Conservation (phyloP, 768 basidiomycete genomes). For the Sarcomyxa edulis region DNA sequence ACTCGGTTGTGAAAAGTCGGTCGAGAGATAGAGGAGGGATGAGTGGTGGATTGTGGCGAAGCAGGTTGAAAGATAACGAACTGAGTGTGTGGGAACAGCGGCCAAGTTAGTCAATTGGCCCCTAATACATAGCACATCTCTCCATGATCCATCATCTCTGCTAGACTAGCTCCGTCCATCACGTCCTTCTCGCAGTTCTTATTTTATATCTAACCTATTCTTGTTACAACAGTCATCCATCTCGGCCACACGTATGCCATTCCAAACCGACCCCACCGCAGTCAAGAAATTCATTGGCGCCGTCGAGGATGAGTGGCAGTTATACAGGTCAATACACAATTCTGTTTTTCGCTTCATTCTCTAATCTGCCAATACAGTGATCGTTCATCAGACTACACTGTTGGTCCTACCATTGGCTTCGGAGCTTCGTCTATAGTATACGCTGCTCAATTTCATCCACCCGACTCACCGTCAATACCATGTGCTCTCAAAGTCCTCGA, state of each 20-base stretch:
- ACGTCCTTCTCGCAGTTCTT: no score
- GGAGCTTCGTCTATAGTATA: constrained; percentile 93
- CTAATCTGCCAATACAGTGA: constrained; percentile 40
- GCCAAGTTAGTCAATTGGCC: no score
- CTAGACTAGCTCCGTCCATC: no score
- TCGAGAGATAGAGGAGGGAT: no score
- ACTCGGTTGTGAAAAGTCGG: constrained; percentile 1
- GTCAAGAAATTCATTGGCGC: constrained; percentile 60
- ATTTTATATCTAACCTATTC: no score
- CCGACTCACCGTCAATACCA: constrained; percentile 31
- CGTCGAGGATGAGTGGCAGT: constrained; percentile 78
- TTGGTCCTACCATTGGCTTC: constrained; percentile 79
- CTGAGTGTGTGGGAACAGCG: no score
- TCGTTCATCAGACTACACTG: constrained; percentile 62
- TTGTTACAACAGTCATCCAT: no score
- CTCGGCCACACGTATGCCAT: neutral
- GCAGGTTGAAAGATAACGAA: no score
- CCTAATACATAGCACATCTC: no score
- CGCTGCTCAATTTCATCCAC: constrained; percentile 58
- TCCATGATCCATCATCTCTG: no score
- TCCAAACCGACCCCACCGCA: neutral
- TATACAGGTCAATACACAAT: constrained; percentile 67
- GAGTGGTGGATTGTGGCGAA: no score
- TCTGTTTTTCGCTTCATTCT: constrained; percentile 4
- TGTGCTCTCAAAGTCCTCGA: constrained; percentile 90